Base-by-base conservation (phyloP, 1,284 basidiomycete genomes). In the Mycena citricolor region DNA sequence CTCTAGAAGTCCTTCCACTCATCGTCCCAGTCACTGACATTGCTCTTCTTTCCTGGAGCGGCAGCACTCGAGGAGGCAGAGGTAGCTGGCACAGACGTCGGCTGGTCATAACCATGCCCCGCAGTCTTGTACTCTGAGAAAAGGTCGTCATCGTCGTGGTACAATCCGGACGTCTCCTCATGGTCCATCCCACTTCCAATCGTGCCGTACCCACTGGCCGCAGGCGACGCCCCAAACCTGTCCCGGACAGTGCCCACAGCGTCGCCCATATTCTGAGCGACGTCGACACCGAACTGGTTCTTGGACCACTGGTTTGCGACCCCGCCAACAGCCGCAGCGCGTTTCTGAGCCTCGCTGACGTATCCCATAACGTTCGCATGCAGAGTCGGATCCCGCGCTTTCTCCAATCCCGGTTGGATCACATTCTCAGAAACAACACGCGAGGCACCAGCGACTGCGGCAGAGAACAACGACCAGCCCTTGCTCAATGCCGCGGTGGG, bases 391-490 rank as follows among this genome's bases (percentile, higher is more conserved):
- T 93, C 90, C 48, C 69, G 74, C 25, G 83, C 85, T 50, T 75
- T 79, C 61, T 86, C 86, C 59, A 89, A 66, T 16, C 84, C 82
- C n/a, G 89, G 89, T 58, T 90, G 86, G 40, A 92, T 83, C 23
- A 92, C 79, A 58, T 77, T 86, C 62, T 90, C 86, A 46, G 76
- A 74, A 25, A 93, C 84, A n/a, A 63, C 81, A 55, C 79, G 79
- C 5, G 82, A 75, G 14, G 88, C 89, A 37, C 83, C 86, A 2
- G 68, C 76, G 14, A 93, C 79, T 17, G 79, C 88, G 1, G 84
- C 74, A 29, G 86, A 83, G 55, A 93, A 81, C 31, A 92, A 65
- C 13, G 86, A 87, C 90, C 90, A 93, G 34, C 90, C 88, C 65
- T 91, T 91, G 58, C 77, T 79, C 7, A 93, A 65, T 1, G 90